These are phyloP conservation scores for Infundibulicybe gibba DNA, from an alignment of 768 basidiomycete genomes.

Conservation along the genomic window DNA sequence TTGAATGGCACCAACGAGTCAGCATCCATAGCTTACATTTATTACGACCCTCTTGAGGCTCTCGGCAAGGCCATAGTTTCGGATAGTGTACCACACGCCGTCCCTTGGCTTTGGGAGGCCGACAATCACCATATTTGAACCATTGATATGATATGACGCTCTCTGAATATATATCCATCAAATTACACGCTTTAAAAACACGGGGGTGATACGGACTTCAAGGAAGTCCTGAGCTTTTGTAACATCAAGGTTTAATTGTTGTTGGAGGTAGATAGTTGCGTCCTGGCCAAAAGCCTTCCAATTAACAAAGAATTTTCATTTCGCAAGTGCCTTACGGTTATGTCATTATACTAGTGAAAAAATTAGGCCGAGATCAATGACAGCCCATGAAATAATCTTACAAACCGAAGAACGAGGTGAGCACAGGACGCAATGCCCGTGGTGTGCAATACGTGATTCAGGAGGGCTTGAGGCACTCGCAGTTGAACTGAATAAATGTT, in stretches of 20 bases:
- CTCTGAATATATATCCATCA: too few species aligned
- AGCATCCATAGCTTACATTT: slow-evolving; percentile 19
- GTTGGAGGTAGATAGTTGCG: slow-evolving; percentile 37
- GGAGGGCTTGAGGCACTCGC: slow-evolving; percentile 33
- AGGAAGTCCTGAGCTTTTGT: slow-evolving; percentile 41
- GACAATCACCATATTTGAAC: slow-evolving; percentile 34
- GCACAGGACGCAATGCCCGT: slow-evolving; percentile 34
- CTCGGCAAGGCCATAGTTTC: slow-evolving; percentile 41
- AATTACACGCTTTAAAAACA: too few species aligned
- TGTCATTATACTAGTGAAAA: slow-evolving; percentile 36
- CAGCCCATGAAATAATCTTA: slow-evolving; percentile 19
- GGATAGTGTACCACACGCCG: slow-evolving; percentile 25
- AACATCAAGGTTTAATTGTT: slow-evolving; percentile 36
- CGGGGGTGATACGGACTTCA: too few species aligned
- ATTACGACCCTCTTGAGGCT: slow-evolving; percentile 32
- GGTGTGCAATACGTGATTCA: slow-evolving; percentile 29
- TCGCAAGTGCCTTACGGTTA: slow-evolving; percentile 21
- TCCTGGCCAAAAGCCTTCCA: slow-evolving; percentile 14
- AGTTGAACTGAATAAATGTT: slow-evolving; percentile 31
- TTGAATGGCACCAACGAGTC: too few species aligned
- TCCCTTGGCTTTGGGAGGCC: slow-evolving; percentile 38
- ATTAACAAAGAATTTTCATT: not conserved
- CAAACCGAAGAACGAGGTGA: slow-evolving; percentile 17
- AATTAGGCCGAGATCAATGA: slow-evolving; percentile 15
- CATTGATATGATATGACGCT: slow-evolving; percentile 37